phyloP scores from a whole-genome alignment of 768 basidiomycete species.

The Auricularia auricula-judae region DNA sequence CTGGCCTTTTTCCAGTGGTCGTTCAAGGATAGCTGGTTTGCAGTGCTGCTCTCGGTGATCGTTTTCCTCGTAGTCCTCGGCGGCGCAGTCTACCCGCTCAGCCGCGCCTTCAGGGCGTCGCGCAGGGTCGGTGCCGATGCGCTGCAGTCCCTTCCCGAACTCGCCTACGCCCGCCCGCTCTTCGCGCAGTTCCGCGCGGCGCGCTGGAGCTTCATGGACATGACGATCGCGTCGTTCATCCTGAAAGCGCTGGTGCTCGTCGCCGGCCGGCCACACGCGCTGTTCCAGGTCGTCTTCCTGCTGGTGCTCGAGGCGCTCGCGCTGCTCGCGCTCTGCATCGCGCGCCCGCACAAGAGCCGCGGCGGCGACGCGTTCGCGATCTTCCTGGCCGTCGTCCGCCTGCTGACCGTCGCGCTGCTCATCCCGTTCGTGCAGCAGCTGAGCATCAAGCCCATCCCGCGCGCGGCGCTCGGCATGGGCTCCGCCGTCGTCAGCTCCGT shows the following conservation, averaged over 20 bases:
- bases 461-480: conserved; percentile 71
- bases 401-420: conserved; percentile 59
- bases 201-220: conserved; percentile 58
- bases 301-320: conserved; percentile 57
- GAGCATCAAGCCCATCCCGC: conserved; percentile 59
- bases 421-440: conserved; percentile 66
- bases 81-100: conserved; percentile 37
- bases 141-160: conserved; percentile 39
- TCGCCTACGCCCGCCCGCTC: conserved; percentile 35
- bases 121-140: conserved; percentile 20
- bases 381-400: conserved; percentile 55
- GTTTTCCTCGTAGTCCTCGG: conserved; percentile 41
- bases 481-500: conserved; percentile 62
- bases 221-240: conserved; percentile 45
- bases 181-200: conserved; percentile 54
- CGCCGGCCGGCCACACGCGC: conserved; percentile 47
- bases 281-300: conserved; percentile 57
- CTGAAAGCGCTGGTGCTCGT: conserved; percentile 65
- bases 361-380: conserved; percentile 61
- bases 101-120: conserved; percentile 31
- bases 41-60: conserved; percentile 68
- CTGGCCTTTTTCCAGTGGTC: conserved; percentile 90
- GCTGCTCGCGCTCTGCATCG: conserved; percentile 30
- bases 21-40: conserved; percentile 77
- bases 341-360: conserved; percentile 52